Conservation (phyloP, 1,139 yeast species). For the Candida labiduridarum region DNA sequence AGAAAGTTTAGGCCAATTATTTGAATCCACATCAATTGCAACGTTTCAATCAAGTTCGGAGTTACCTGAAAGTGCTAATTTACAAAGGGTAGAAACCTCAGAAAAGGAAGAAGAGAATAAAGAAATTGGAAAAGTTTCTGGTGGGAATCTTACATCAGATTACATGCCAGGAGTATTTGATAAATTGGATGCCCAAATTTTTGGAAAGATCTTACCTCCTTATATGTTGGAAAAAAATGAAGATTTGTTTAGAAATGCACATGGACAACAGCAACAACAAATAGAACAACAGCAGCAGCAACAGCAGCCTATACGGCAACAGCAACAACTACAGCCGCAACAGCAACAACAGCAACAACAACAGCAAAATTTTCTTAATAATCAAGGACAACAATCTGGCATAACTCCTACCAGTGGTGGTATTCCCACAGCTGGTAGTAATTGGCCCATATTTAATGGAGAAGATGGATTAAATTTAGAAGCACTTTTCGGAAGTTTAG, state of each 20-base stretch:
- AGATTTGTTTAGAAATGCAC: neutral
- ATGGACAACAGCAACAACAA: constrained; percentile 5
- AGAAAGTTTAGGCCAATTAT: constrained; percentile 15
- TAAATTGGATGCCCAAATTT: constrained; percentile 77
- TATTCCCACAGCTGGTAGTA: neutral
- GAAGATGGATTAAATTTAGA: constrained; percentile 18
- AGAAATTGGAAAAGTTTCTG: constrained; percentile 14
- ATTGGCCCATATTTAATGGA: constrained; percentile 2
- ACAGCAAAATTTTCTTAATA: neutral
- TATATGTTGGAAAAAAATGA: constrained; percentile 60
- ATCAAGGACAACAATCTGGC: neutral
- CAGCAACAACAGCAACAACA: neutral
- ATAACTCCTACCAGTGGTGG: neutral
- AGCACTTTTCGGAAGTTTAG: constrained; percentile 15
- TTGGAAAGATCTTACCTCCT: constrained; percentile 83
- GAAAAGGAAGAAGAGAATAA: constrained; percentile 13
- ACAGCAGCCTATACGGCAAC: neutral
- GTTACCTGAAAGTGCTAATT: constrained; percentile 10
- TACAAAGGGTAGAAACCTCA: constrained; percentile 6
- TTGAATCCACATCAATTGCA: constrained; percentile 15
- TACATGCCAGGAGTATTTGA: constrained; percentile 85
- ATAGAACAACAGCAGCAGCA: constrained; percentile 1
- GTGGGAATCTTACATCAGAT: constrained; percentile 14
- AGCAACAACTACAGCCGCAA: neutral
- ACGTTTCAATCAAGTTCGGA: constrained; percentile 16